Conservation (phyloP, 176 grass and related monocot species). For the Aechmea fasciata region DNA sequence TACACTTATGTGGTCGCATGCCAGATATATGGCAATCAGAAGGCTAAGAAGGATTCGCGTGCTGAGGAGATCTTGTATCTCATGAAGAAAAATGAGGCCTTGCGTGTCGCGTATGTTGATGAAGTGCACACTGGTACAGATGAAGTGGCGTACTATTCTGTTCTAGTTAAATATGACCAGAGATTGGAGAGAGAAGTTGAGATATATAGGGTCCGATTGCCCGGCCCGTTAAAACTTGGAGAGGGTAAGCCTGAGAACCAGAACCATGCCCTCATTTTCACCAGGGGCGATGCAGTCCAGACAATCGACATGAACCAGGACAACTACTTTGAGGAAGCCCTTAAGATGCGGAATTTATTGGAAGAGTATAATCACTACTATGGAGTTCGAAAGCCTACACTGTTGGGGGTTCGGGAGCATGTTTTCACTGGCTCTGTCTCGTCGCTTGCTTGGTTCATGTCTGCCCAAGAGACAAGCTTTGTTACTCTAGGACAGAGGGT, state of each 20-base stretch:
- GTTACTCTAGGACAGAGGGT: conserved; percentile 96
- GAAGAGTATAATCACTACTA: conserved; percentile 74
- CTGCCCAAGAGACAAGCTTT: conserved; percentile 95
- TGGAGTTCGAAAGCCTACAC: conserved; percentile 63
- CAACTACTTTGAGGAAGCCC: conserved; percentile 94
- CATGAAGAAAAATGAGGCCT: conserved; percentile 87
- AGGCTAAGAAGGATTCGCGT: conserved; percentile 59
- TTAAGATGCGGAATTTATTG: conserved; percentile 96
- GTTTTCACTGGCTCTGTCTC: conserved; percentile 98
- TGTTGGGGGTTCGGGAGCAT: conserved; percentile 86
- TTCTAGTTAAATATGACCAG: conserved; percentile 88
- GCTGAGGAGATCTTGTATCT: conserved; percentile 78
- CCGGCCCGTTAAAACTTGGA: conserved; percentile 76
- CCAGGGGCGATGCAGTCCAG: conserved; percentile 80
- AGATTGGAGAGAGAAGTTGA: conserved; percentile 63
- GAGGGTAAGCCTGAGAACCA: conserved; percentile 99
- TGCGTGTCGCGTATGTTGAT: conserved; percentile 94
- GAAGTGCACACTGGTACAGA: conserved; percentile 35
- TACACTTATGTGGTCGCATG: conserved; percentile 90
- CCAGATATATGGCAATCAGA: conserved; percentile 94
- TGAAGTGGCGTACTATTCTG: conserved; percentile 65
- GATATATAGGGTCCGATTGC: conserved; percentile 84
- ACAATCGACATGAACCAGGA: conserved; percentile 99
- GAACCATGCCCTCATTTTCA: conserved; percentile 95
- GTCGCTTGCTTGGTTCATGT: conserved; percentile 99